Percentiles rank a stretch among this genome's conserved stretches.
Evolutionary conservation across 1,139 yeast species (phyloP).

Genomic region (Geotrichum phurueaensis): DNA sequence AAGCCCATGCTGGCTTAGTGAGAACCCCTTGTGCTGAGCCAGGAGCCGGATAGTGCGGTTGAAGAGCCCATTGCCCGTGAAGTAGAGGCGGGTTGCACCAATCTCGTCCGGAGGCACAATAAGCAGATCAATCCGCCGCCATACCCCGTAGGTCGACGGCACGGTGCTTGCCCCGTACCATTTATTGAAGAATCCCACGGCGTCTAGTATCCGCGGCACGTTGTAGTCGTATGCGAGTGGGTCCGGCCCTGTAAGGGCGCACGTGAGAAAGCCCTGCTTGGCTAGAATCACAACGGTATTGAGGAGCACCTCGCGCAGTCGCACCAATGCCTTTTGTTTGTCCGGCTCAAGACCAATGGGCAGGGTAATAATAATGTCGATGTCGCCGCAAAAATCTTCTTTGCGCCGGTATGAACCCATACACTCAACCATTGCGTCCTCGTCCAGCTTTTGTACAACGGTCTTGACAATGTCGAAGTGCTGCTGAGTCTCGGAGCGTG

Average conservation of each 20-base stretch:
- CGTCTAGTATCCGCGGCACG: background rate
- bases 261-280: conserved; percentile 34
- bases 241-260: conserved; percentile 29
- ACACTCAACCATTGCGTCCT: conserved; percentile 37
- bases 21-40: conserved; percentile 44
- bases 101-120: conserved; percentile 45
- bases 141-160: conserved; percentile 30
- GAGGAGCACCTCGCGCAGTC: conserved; percentile 32
- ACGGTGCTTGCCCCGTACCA: conserved; percentile 11
- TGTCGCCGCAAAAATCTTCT: conserved; percentile 47
- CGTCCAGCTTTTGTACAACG: conserved; percentile 38
- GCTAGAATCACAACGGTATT: conserved; percentile 32
- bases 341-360: conserved; percentile 19
- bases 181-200: conserved; percentile 15
- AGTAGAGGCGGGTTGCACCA: conserved; percentile 53
- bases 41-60: conserved; percentile 46
- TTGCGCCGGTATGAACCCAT: conserved; percentile 60
- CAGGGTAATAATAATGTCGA: conserved; percentile 51
- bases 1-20: conserved; percentile 48
- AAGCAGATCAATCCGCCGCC: conserved; percentile 55
- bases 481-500: conserved; percentile 43
- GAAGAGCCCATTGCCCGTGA: conserved; percentile 53
- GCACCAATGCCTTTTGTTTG: conserved; percentile 31
- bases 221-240: conserved; percentile 3
- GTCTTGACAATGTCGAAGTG: conserved; percentile 40